phyloP scores from a whole-genome alignment of 352 stramenopile species.

The Pythium utonaiense region DNA sequence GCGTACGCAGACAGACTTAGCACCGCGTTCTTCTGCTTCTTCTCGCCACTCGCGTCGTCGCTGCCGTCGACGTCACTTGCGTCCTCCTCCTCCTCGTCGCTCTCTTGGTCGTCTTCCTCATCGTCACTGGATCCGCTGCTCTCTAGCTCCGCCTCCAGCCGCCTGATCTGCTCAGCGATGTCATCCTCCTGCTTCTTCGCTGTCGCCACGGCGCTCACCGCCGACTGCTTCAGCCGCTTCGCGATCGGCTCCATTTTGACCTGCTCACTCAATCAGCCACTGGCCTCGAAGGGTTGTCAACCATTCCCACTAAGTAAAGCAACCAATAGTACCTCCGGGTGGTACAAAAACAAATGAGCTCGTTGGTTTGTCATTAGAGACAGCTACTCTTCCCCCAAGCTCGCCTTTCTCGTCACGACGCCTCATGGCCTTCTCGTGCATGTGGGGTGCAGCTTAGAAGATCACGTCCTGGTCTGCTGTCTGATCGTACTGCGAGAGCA shows the following conservation, averaged over 20 bases:
- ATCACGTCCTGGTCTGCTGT: conserved; percentile 74
- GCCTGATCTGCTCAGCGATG: conserved; percentile 61
- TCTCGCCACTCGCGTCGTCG: neutral
- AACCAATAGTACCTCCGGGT: neutral
- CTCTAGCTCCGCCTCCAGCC: conserved; percentile 67
- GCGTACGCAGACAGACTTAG: conserved; percentile 70
- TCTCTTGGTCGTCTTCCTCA: conserved; percentile 18
- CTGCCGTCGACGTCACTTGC: neutral
- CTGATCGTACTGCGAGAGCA: conserved; percentile 77
- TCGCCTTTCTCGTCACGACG: neutral
- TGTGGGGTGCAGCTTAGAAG: too few species aligned
- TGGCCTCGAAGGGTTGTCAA: conserved; percentile 13
- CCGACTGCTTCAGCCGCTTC: conserved; percentile 78
- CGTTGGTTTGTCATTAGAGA: conserved; percentile 22
- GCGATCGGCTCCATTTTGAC: conserved; percentile 66
- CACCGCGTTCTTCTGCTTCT: conserved; percentile 26
- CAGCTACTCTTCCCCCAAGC: conserved; percentile 1
- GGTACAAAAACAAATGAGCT: conserved; percentile 2
- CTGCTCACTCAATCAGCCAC: conserved; percentile 3
- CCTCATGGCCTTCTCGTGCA: too few species aligned
- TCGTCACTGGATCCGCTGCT: conserved; percentile 19
- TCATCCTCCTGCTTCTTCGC: conserved; percentile 43
- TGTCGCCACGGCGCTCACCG: conserved; percentile 29
- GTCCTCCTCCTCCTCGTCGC: neutral
- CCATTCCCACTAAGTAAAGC: neutral